phyloP scores from a whole-genome alignment of 2,329 filamentous ascomycete genomes.

The Falciphora oryzae region DNA sequence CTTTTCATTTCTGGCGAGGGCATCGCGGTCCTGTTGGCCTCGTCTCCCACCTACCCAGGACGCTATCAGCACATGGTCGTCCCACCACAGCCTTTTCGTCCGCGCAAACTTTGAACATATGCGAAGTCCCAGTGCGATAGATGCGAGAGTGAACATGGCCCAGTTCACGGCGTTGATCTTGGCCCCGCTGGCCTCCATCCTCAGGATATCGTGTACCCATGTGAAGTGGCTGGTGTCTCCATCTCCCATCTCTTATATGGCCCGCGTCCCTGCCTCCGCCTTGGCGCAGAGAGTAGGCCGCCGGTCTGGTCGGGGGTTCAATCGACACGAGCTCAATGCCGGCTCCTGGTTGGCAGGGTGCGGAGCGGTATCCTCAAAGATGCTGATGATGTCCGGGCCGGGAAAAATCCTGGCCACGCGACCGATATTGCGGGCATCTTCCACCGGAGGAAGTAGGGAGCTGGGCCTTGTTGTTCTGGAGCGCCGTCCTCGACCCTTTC shows the following conservation, averaged over 20 bases:
- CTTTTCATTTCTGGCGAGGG: no score
- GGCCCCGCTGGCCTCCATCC: neutral
- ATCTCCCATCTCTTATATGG: neutral
- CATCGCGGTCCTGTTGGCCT: no score
- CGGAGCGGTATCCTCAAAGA: neutral
- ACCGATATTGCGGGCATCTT: neutral
- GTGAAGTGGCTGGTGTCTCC: neutral
- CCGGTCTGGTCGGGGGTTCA: no score
- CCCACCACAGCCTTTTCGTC: neutral
- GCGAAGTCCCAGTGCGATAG: neutral
- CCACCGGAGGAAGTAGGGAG: neutral
- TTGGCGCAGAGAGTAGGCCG: no score
- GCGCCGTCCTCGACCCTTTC: neutral
- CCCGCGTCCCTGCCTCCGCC: neutral
- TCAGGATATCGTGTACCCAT: neutral
- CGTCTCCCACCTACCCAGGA: neutral
- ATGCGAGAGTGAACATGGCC: neutral
- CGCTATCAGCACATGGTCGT: neutral
- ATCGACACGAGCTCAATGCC: no score
- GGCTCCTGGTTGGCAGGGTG: neutral
- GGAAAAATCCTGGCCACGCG: neutral
- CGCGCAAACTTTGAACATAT: neutral
- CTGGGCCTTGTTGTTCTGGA: neutral
- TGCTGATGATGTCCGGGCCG: neutral
- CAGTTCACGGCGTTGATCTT: constrained; percentile 4